Evolutionary conservation across 768 basidiomycete species (phyloP), one percentile per base, ranked within the genome.

Genomic region (Amanita phalloides): DNA sequence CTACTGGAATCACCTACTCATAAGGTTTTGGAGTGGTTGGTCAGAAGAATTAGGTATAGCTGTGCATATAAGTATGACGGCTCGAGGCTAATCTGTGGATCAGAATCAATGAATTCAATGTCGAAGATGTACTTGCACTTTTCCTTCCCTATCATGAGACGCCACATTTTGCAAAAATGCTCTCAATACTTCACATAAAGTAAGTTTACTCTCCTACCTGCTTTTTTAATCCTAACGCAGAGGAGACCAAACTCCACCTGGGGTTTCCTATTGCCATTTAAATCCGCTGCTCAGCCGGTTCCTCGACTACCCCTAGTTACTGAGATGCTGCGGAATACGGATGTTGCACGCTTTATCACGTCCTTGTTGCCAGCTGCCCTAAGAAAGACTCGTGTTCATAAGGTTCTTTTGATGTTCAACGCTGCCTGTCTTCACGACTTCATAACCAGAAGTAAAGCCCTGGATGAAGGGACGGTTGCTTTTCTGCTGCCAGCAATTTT

Each of bases 61-160:
- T 9, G 14, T n/a, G n/a, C 1, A n/a, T 46, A n/a, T 6, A 17
- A 2, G 17, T 20, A 45, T 38, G 32, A 36, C 52, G 30, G 49
- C 58, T 35, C 42, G 53, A 42, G 10, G 56, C 36, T 32, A 11
- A 9, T 49, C 23, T 9, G 3, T 2, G 14, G 8, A 20, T 41
- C 59, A 97, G 95, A 63, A 81, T 97, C 25, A 78, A 97, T 61
- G 93, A 98, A 63, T 92, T 97, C 71, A 96, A 98, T 60, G 75
- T 94, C 49, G 77, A 85, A 49, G 75, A 77, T 21, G 62, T 93
- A 25, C 73, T 98, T 5, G 68, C 82, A 6, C 71, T 92, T 21
- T 98, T 98, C 67, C 69, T 97, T 28, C 96, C 96, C 0, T 97
- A 95, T 62, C 92, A 98, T 60, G 90, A 94, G 58, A 88, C 94